Percentiles rank a stretch among this genome's conserved stretches.
Conservation (phyloP, 345 rosid species). For the Boechera retrofracta region DNA sequence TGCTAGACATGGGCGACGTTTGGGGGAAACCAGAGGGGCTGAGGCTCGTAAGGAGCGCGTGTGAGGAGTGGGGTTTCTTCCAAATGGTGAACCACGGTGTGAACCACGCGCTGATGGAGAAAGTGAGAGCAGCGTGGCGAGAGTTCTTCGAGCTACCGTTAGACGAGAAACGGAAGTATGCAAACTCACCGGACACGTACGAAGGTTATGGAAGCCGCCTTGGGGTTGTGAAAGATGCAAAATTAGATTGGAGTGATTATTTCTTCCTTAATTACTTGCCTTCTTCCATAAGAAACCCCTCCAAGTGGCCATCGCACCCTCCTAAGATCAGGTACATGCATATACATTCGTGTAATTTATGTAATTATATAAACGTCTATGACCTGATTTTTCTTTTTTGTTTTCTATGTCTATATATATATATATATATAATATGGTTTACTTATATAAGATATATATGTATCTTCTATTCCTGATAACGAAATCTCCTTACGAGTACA, state of each 20-base stretch:
- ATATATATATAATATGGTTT: neutral
- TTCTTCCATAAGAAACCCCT: constrained; percentile 46
- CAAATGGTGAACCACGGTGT: constrained; percentile 95
- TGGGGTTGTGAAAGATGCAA: constrained; percentile 81
- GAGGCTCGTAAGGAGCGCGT: constrained; percentile 53
- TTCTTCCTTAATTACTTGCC: constrained; percentile 80
- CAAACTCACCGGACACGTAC: constrained; percentile 80
- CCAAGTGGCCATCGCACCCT: constrained; percentile 83
- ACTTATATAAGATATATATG: neutral
- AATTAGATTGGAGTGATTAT: constrained; percentile 95
- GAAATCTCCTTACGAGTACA: neutral
- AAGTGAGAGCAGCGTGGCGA: constrained; percentile 62
- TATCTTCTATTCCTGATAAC: neutral
- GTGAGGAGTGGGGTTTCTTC: constrained; percentile 90
- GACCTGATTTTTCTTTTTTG: neutral
- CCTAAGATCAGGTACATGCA: constrained; percentile 63
- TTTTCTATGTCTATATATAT: neutral
- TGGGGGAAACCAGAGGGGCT: constrained; percentile 41
- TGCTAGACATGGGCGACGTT: constrained; percentile 57
- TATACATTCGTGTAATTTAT: neutral
- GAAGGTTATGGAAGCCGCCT: constrained; percentile 95
- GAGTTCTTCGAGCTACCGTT: constrained; percentile 77
- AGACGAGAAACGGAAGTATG: constrained; percentile 63
- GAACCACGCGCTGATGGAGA: constrained; percentile 56
- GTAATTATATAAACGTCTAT: neutral